Evolutionary conservation across 257 asterid genomes (phyloP), one percentile per base, ranked within the genome.

Genomic region (Fraxinus quadrangulata): DNA sequence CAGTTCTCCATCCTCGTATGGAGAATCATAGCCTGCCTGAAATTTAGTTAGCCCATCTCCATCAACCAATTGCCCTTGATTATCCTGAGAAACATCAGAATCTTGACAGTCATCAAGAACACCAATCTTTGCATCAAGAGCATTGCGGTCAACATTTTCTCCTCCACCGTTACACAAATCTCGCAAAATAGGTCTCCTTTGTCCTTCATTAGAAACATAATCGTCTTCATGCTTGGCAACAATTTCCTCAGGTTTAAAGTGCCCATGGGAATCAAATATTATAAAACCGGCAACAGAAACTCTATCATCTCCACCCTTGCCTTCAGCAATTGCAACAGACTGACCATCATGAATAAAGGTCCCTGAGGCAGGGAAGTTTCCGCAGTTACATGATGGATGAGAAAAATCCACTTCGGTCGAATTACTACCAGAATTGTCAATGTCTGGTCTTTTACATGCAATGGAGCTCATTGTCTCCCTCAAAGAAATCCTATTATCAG

Each of bases 1-100:
- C 77, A 95, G 84, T 82, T 95, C 99, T 61, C 98, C 94, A 84
- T 95, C 99, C 88, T 90, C 99, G 26, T 83, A 91, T 5, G 99
- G 92, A 78, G 99, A 95, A 83, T 91, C 98, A 81, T 89, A 87
- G 72, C 89, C 94, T 84, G 75, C 91, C 76, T 82, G 86, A 54
- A 72, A 74, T 40, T 76, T 79, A 65, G 86, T 79, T 14, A 45
- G n/a, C n/a, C 16, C 54, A 45, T 45, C 54, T 45, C 54, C 54
- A 45, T 45, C 54, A 14, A 45, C n/a, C 68, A 72, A 49, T 39
- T 75, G 80, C 33, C 40, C 84, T 74, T 13, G 84, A 70, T 77
- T 82, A 45, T 75, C 85, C 81, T 84, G 88, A 63, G 87, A 77
- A 77, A 84, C 82, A 72, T 84, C 85, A 33, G 86, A 84, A 42